These are phyloP conservation scores for Aspergillus intermedius DNA, from an alignment of 2,329 filamentous ascomycete species.

Conservation along the genomic window DNA sequence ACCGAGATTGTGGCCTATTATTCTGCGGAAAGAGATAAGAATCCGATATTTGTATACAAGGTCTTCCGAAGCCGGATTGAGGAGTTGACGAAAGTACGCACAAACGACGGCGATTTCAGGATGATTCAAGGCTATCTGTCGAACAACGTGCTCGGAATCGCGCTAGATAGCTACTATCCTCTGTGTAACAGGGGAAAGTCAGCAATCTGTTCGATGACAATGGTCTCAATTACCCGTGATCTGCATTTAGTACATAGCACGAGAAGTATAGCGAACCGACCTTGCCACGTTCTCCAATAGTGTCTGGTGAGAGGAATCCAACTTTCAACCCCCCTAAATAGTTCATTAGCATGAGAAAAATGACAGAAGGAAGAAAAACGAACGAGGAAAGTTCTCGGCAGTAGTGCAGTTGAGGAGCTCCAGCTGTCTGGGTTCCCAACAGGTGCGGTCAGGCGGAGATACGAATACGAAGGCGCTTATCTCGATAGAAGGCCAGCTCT, in stretches of 20 bases:
- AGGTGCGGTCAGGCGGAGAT: slow-evolving; percentile 1
- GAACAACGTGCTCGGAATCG: too few relatives aligned
- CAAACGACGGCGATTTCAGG: too few relatives aligned
- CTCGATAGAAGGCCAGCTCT: slow-evolving; percentile 12
- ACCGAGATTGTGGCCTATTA: background rate
- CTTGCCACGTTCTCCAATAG: background rate
- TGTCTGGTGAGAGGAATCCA: too few relatives aligned
- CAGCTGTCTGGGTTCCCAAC: background rate
- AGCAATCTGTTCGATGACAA: background rate
- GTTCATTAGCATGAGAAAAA: too few relatives aligned
- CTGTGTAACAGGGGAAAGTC: background rate
- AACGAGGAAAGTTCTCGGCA: background rate
- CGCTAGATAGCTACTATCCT: background rate
- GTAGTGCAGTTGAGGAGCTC: background rate
- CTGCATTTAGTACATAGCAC: background rate
- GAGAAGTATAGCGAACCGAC: background rate
- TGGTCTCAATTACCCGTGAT: background rate
- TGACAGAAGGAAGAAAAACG: background rate
- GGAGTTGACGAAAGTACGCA: too few relatives aligned
- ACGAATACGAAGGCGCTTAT: slow-evolving; percentile 1
- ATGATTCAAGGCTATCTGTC: too few relatives aligned
- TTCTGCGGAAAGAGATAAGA: background rate
- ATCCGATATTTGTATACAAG: background rate
- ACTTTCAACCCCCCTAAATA: too few relatives aligned
- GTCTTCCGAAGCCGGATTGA: background rate